Evolutionary conservation across 768 basidiomycete species (phyloP), one percentile per base, ranked within the genome.

Genomic region (Roridomyces roridus): DNA sequence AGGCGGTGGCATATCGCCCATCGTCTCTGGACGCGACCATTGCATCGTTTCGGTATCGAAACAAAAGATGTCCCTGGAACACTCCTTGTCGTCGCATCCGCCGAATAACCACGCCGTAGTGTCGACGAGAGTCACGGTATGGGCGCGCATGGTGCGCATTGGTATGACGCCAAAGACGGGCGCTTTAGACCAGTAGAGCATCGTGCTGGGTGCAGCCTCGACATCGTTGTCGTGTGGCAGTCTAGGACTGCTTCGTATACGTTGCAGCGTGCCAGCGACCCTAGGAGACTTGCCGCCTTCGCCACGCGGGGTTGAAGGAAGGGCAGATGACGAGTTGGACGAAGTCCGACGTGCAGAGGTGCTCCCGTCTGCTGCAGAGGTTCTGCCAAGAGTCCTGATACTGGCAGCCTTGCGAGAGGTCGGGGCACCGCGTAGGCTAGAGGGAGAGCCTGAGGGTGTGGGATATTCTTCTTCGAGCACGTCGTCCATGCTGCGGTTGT

Each of bases 31-130:
- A 57, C 87, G 85, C 1, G 85, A 83, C 95, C 95, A 96, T 68
- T 90, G 86, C 84, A 96, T 90, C 21, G 91, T 93, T 70, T 95
- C 93, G 1, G 84, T 90, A 69, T 96, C 93, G 63, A 95, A 93
- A 62, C 87, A 92, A 64, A 89, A 92, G 3, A 94, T 80, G 51
- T 94, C 91, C 62, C 80, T 83, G 72, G 82, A 86, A 55, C 84
- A 86, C 15, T 85, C 87, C 65, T 83, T 84, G 56, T 91, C 91
- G 60, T 96, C 94, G 60, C 91, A 93, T 2, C 94, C 95, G 9
- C 94, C 94, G 64, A 96, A 89, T 25, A 96, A 65, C 92, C 94
- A 98, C 0, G 89, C 91, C 28, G 85, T 77, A 40, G 86, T 82
- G 56, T 95, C 94, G 18, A 95, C 87, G 42, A 96, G 75, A 1